A percentile compares a stretch with the other conserved stretches of the same genome.
These are phyloP conservation scores for Phaeosphaeriaceae sp. DNA, from an alignment of 2,329 filamentous ascomycete species.

Conservation along the genomic window DNA sequence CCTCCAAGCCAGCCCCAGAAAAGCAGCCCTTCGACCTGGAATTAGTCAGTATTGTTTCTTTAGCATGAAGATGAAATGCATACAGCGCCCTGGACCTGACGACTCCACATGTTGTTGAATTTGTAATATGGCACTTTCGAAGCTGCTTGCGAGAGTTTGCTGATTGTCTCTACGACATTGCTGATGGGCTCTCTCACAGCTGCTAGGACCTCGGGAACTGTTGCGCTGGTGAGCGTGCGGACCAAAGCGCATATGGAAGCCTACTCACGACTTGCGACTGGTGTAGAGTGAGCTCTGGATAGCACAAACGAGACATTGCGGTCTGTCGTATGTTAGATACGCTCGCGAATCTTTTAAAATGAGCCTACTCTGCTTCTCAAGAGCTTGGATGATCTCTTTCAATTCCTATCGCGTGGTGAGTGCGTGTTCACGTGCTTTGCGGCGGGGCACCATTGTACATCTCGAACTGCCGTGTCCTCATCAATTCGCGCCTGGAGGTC, in stretches of 20 bases:
- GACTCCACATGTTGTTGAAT: slow-evolving; percentile 88
- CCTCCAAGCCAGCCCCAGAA: slow-evolving; percentile 82
- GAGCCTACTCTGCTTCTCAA: slow-evolving; percentile 74
- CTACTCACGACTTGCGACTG: slow-evolving; percentile 65
- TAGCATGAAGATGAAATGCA: slow-evolving; percentile 29
- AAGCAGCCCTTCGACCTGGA: slow-evolving; percentile 63
- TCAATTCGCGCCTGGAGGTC: slow-evolving; percentile 89
- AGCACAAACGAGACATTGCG: slow-evolving; percentile 81
- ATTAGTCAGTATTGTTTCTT: slow-evolving; percentile 9
- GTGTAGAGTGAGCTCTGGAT: slow-evolving; percentile 88
- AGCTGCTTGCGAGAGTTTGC: slow-evolving; percentile 73
- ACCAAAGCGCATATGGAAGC: not conserved
- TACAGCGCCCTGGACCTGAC: slow-evolving; percentile 80
- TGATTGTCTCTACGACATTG: slow-evolving; percentile 73
- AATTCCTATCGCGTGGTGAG: slow-evolving; percentile 63
- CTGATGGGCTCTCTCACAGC: slow-evolving; percentile 73
- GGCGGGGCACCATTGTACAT: slow-evolving; percentile 56
- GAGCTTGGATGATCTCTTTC: slow-evolving; percentile 76
- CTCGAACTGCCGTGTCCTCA: slow-evolving; percentile 80
- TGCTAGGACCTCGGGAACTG: slow-evolving; percentile 72
- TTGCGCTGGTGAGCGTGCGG: slow-evolving; percentile 10
- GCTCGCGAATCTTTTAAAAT: not conserved
- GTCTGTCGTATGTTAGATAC: slow-evolving; percentile 53
- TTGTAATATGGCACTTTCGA: slow-evolving; percentile 97
- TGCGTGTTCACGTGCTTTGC: slow-evolving; percentile 34